Base-by-base conservation (phyloP, 805 yeast species). In the Candida silvicultrix region DNA sequence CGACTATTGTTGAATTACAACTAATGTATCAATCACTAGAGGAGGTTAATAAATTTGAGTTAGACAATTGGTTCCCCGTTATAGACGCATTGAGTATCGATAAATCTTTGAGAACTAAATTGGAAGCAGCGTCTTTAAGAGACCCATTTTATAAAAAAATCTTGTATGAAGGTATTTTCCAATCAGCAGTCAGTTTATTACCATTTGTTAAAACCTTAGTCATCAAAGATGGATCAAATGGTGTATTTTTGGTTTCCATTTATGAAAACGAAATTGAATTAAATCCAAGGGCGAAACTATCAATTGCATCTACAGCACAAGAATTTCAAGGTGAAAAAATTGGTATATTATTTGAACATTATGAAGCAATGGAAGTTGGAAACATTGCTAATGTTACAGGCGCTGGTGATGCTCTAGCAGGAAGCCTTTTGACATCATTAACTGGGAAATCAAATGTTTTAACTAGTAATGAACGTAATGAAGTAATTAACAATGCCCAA, bases 401-500 rank as follows among this genome's bases (percentile, higher is more conserved):
- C 2, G 95, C 95, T 0, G 97, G 96, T 11, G 96, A 89, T 62
- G 74, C 94, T 0, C 69, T 89, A 38, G 73, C 80, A 25, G 96
- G 96, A 0, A 78, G 73, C 23, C 51, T 89, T 20, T 60, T 78
- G 12, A 43, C 42, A 12, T 49, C 35, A 15, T 32, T 57, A 2
- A 40, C 47, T 4, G 16, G 29, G 1, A 41, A 51, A 39, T 38
- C 39, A 2, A 44, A 38, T 9, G 40, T 32, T 6, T 43, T 56
- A 19, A 28, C 35, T 5, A 23, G 45, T 4, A 23, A 38, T 7
- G 16, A 38, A 2, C 46, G 58, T 12, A 43, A 49, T 10, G 41
- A 40, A 4, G 23, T 46, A 16, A 41, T 57, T 10, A 31, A 36
- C 20, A 37, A 23, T 3, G 59, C 58, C 7, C 61, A 55, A 34